A percentile compares a stretch with the other conserved stretches of the same genome.
Evolutionary conservation across 305 asterid genomes (phyloP).

Genomic region (Lippia alba): DNA sequence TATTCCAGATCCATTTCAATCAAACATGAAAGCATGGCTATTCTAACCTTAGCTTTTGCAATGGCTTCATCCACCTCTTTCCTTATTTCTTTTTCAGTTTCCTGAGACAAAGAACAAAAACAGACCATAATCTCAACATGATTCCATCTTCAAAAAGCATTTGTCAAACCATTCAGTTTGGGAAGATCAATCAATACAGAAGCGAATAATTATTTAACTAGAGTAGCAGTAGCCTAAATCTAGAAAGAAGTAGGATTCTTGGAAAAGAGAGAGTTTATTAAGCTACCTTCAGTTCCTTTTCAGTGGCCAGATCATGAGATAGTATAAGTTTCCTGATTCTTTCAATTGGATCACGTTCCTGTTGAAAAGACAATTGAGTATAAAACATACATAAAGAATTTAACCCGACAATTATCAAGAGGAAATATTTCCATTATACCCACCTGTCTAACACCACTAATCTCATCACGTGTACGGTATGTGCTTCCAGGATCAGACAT

Average conservation of each 20-base stretch:
- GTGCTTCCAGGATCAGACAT: slow-evolving; percentile 99
- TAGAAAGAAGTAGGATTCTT: slow-evolving; percentile 18
- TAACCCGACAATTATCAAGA: slow-evolving; percentile 10
- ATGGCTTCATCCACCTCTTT: slow-evolving; percentile 93
- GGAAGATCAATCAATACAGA: slow-evolving; percentile 6
- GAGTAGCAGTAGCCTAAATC: background rate
- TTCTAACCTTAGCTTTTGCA: slow-evolving; percentile 88
- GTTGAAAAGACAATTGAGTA: slow-evolving; percentile 31
- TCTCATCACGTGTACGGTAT: slow-evolving; percentile 96
- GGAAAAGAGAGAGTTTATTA: slow-evolving; percentile 17
- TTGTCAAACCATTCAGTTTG: slow-evolving; percentile 4
- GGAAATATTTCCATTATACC: slow-evolving; percentile 18
- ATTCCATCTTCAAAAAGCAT: slow-evolving; percentile 18
- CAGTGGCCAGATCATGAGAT: slow-evolving; percentile 79
- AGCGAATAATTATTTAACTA: background rate
- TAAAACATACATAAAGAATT: slow-evolving; percentile 7
- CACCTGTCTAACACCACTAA: slow-evolving; percentile 92
- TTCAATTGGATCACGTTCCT: slow-evolving; percentile 98
- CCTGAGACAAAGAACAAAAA: slow-evolving; percentile 54
- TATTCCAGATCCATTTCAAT: slow-evolving; percentile 20
- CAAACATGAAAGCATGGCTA: slow-evolving; percentile 16
- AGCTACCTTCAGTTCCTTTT: slow-evolving; percentile 86
- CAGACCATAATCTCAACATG: slow-evolving; percentile 6
- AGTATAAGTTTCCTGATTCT: slow-evolving; percentile 86
- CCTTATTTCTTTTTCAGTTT: slow-evolving; percentile 79